Evolutionary conservation across 306 rosid genomes (phyloP).

Genomic region (Alnus rubra): DNA sequence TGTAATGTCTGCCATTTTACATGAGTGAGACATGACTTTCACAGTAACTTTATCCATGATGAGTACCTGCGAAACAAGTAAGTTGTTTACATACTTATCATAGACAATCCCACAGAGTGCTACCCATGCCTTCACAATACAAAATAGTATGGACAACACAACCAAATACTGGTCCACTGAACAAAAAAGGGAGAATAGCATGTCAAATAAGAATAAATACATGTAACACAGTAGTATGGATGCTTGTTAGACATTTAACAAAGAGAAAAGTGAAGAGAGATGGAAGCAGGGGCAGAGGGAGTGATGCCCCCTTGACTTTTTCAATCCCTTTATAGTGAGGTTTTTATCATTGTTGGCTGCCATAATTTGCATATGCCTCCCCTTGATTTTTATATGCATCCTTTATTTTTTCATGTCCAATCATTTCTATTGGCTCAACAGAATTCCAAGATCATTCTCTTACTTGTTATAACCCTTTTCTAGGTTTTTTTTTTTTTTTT

Average conservation of each 20-base stretch:
- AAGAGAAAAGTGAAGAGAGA: neutral
- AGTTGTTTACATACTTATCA: neutral
- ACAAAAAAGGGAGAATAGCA: neutral
- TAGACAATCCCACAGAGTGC: too few species aligned
- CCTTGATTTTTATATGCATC: neutral
- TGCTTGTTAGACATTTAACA: neutral
- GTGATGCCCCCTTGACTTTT: neutral
- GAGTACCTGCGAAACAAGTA: conserved; percentile 57
- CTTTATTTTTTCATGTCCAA: neutral
- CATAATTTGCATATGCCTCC: neutral
- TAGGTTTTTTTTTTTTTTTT: neutral
- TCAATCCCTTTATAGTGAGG: neutral
- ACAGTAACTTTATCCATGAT: conserved; percentile 95
- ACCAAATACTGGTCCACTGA: neutral
- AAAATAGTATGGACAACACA: neutral
- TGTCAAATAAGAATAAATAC: neutral
- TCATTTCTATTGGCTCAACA: neutral
- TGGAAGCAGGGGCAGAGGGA: neutral
- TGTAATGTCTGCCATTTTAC: conserved; percentile 97
- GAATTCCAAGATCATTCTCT: too few species aligned
- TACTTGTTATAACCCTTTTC: neutral
- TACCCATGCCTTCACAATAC: neutral
- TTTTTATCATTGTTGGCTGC: neutral
- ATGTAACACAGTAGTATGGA: neutral
- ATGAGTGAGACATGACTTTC: conserved; percentile 93